phyloP scores from a whole-genome alignment of 2,329 filamentous ascomycete species.

The Microcyclosporella mali region DNA sequence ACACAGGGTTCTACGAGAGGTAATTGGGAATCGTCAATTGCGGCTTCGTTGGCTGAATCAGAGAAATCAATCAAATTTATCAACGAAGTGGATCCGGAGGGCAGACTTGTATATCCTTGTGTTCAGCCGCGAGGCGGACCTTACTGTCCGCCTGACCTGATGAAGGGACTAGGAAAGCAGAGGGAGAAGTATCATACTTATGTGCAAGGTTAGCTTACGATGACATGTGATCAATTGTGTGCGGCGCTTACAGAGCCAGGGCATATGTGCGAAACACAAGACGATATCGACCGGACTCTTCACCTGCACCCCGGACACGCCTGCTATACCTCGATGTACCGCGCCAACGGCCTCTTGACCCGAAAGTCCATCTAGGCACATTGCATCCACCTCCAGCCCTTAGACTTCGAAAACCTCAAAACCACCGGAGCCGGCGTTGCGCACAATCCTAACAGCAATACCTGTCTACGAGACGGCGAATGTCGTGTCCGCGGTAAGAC shows the following conservation, averaged over 20 bases:
- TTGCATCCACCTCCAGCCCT: conserved; percentile 56
- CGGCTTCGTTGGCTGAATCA: conserved; percentile 16
- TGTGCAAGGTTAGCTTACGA: conserved; percentile 45
- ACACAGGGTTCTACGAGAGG: conserved; percentile 41
- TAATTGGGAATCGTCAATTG: conserved; percentile 24
- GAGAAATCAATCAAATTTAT: conserved; percentile 27
- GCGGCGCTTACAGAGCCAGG: conserved; percentile 21
- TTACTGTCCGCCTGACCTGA: conserved; percentile 50
- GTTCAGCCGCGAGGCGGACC: conserved; percentile 51
- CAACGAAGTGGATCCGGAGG: conserved; percentile 11
- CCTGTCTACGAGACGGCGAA: conserved; percentile 57
- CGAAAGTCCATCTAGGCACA: conserved; percentile 58
- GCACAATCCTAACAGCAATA: conserved; percentile 60
- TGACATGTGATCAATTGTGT: too few species aligned
- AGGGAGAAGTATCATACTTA: conserved; percentile 46
- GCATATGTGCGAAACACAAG: conserved; percentile 60
- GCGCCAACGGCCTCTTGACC: conserved; percentile 49
- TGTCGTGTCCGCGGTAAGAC: conserved; percentile 42
- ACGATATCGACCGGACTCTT: conserved; percentile 53
- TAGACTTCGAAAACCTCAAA: conserved; percentile 47
- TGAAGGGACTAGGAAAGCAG: conserved; percentile 52
- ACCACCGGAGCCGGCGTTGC: conserved; percentile 53
- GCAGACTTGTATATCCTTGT: conserved; percentile 27
- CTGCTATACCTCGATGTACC: conserved; percentile 57
- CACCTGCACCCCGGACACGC: conserved; percentile 51